Base-by-base conservation (phyloP, 208 protist species). In the Leishmania amazonensis region DNA sequence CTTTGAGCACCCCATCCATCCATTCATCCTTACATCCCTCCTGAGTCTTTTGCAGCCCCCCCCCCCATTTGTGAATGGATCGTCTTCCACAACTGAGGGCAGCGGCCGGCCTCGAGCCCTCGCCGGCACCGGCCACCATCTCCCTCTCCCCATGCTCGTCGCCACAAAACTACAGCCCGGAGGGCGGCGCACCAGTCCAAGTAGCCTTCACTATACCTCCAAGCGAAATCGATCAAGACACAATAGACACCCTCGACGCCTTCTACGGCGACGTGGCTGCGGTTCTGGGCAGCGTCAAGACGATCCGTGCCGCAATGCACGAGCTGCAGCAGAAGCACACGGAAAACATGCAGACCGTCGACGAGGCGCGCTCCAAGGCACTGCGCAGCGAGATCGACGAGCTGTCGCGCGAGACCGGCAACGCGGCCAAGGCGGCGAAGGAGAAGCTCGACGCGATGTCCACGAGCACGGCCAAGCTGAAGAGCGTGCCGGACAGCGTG, bases 341-440 rank as follows among this genome's bases (percentile, higher is more conserved):
- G 24, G 89, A 95, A 81, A 94, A 96, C 73, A 91, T 96, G 78
- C 86, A 89, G 75, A 94, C 85, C 0, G 79, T 97, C 17, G 94
- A 98, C 76, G 81, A 86, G 58, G 70, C 80, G 21, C 88, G 89
- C 79, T 88, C 89, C 35, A 89, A 85, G 75, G 75, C 79, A 28
- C 80, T 97, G 64, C 88, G 94, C 21, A 65, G 62, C 17, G 93
- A 96, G 58, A 91, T 96, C 76, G 89, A 91, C 17, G 85, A 91
- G 67, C 81, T 96, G 31, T 89, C 87, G 11, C 80, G 88, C 40
- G 70, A 89, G 54, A 83, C 96, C 35, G 83, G 80, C 62, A 83
- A 85, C n/a, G 76, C 84, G 17, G 86, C 88, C 51, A 90, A 88
- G 73, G 57, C 74, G 2, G 83, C 89, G 0, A 93, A 95, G 75